These are phyloP conservation scores for Aspergillus novofumigatus DNA, from an alignment of 2,329 filamentous ascomycete genomes.

Conservation along the genomic window DNA sequence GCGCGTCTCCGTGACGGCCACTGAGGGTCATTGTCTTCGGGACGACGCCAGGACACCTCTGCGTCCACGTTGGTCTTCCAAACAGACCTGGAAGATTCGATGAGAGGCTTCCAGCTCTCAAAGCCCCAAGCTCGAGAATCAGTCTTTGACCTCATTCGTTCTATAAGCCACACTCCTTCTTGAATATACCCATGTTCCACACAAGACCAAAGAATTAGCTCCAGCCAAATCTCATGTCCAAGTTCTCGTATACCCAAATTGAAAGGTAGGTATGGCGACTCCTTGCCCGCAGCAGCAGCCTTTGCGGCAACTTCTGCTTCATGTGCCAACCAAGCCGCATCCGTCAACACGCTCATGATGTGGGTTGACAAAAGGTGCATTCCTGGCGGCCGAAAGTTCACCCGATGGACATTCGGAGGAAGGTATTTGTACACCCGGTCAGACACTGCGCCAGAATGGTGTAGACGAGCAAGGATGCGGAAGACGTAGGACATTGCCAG, in stretches of 20 bases:
- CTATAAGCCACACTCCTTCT: slow-evolving; percentile 39
- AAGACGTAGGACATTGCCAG: slow-evolving; percentile 43
- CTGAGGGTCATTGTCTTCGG: slow-evolving; percentile 14
- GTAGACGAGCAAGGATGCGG: slow-evolving; percentile 42
- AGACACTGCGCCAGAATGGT: slow-evolving; percentile 42
- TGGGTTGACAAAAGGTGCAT: slow-evolving; percentile 41
- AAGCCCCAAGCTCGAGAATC: slow-evolving; percentile 35
- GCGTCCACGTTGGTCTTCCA: slow-evolving; percentile 33
- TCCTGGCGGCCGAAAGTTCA: slow-evolving; percentile 38
- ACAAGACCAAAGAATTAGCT: slow-evolving; percentile 49
- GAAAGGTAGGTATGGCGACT: slow-evolving; percentile 36
- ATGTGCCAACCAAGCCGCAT: slow-evolving; percentile 43
- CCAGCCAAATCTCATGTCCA: slow-evolving; percentile 47
- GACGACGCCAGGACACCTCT: slow-evolving; percentile 34
- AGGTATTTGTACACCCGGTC: slow-evolving; percentile 41
- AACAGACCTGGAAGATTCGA: slow-evolving; percentile 23
- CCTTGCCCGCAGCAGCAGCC: slow-evolving; percentile 33
- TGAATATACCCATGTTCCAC: slow-evolving; percentile 43
- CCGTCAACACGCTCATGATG: slow-evolving; percentile 46
- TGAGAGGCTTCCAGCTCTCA: slow-evolving; percentile 37
- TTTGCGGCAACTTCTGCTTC: slow-evolving; percentile 35
- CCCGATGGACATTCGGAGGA: slow-evolving; percentile 23
- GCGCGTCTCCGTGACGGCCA: slow-evolving; percentile 13
- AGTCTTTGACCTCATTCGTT: slow-evolving; percentile 26
- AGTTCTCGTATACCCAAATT: slow-evolving; percentile 42